Conservation (phyloP, 129 eudicot species). For the Escallonia rubra region DNA sequence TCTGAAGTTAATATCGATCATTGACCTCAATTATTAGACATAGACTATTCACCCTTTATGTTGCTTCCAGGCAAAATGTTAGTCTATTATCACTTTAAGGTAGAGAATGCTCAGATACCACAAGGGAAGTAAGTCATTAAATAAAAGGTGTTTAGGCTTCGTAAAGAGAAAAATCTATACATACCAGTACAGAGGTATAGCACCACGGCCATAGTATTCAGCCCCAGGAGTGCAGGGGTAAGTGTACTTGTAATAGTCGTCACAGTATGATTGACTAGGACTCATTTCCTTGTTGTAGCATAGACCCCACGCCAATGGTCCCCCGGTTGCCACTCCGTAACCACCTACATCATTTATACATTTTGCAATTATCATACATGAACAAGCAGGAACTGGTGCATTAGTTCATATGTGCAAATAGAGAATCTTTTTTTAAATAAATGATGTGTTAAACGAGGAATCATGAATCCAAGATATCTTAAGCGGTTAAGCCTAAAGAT, state of each 20-base stretch:
- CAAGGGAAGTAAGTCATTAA: too few relatives aligned
- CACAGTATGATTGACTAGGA: slow-evolving; percentile 85
- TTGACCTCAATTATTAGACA: not conserved
- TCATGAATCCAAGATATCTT: not conserved
- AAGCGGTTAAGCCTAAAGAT: not conserved
- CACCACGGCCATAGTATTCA: slow-evolving; percentile 89
- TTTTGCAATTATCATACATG: not conserved
- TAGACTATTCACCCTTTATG: too few relatives aligned
- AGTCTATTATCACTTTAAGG: too few relatives aligned
- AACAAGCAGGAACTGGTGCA: not conserved
- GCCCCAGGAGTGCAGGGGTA: slow-evolving; percentile 97
- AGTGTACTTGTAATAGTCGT: slow-evolving; percentile 60
- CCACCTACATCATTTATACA: slow-evolving; percentile 60
- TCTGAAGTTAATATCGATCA: not conserved
- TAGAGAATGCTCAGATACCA: too few relatives aligned
- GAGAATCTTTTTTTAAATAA: not conserved
- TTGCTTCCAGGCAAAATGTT: too few relatives aligned
- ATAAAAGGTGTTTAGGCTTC: too few relatives aligned
- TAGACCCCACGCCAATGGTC: slow-evolving; percentile 92
- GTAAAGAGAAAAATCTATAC: not conserved
- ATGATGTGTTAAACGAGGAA: not conserved
- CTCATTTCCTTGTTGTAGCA: slow-evolving; percentile 94
- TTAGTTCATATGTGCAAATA: too few relatives aligned
- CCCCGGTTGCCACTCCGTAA: slow-evolving; percentile 92
- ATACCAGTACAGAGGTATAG: slow-evolving; percentile 89